Base-by-base conservation (phyloP, 331 rosid species). In the Telfairia occidentalis region DNA sequence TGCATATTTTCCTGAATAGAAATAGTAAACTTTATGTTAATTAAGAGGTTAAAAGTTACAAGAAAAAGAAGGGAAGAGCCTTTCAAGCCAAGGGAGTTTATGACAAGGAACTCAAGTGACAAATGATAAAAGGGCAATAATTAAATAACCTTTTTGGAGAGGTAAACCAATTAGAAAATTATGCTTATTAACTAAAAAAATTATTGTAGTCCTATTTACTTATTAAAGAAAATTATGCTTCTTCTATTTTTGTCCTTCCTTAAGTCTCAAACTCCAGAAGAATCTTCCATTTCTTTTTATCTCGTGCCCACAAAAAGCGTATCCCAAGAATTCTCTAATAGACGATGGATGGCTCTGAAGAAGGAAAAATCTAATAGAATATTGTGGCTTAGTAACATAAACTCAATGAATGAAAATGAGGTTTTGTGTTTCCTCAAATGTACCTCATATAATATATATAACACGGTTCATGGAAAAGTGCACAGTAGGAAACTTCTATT, bases 251-350 rank as follows among this genome's bases (percentile, higher is more conserved):
- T 37, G 8, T 64, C 72, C 50, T 64, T 37, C 72, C 29, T 37
- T 24, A 37, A 37, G n/a, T 4, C 29, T 37, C 49, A 64, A 40
- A 64, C 45, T 64, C 72, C 32, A 21, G 19, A 9, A 2, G 32
- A 50, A 21, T 21, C 72, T 65, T 65, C 72, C 72, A 38, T 65
- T 65, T 65, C 19, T 65, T 34, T 65, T 65, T 19, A 65, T 11
- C 50, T 65, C 9, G 34, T 65, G 32, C 18, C 3, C 11, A 9
- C 50, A 11, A 37, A 18, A 38, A 38, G 50, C 5, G 9, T 37
- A 21, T 4, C 9, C 50, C 71, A 37, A 64, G 49, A 65, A 37
- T 19, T 46, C 49, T 65, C 19, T 21, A 21, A 15, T 15, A 21
- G 52, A 65, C 2, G 30, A 30, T 65, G 50, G 73, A 38, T 65